Percentiles rank a stretch among this genome's conserved stretches.
These are phyloP conservation scores for Mycena sanguinolenta DNA, from an alignment of 768 basidiomycete genomes.

Conservation along the genomic window DNA sequence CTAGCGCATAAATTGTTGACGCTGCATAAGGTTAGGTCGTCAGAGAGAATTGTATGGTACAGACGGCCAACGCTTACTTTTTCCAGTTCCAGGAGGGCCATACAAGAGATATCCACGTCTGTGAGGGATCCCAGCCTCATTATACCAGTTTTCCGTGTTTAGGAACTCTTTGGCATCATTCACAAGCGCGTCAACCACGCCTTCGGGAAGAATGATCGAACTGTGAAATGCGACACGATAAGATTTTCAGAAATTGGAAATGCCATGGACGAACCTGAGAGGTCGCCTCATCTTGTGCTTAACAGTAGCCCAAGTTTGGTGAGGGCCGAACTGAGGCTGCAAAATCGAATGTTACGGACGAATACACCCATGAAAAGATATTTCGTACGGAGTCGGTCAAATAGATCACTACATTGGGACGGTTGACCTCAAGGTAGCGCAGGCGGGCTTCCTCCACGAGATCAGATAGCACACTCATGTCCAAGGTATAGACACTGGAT, in stretches of 20 bases:
- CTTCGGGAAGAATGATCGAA: slow-evolving; percentile 48
- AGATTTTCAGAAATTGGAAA: no score
- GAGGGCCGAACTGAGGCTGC: slow-evolving; percentile 39
- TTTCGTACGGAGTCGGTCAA: slow-evolving; percentile 47
- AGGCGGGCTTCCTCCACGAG: slow-evolving; percentile 58
- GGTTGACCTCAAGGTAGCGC: slow-evolving; percentile 56
- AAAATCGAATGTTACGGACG: background rate
- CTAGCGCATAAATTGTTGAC: slow-evolving; percentile 44
- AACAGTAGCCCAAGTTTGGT: slow-evolving; percentile 31
- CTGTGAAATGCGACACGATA: background rate
- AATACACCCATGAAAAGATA: background rate
- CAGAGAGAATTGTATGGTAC: slow-evolving; percentile 40
- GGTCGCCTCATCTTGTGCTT: slow-evolving; percentile 45
- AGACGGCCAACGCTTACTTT: slow-evolving; percentile 39
- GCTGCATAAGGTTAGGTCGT: slow-evolving; percentile 24
- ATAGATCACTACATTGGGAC: slow-evolving; percentile 59
- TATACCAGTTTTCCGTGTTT: slow-evolving; percentile 50
- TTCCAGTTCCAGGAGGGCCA: slow-evolving; percentile 53
- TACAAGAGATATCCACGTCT: slow-evolving; percentile 51
- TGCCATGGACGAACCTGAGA: slow-evolving; percentile 21
- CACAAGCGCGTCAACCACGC: slow-evolving; percentile 45
- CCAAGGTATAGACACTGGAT: slow-evolving; percentile 57
- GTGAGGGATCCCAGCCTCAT: slow-evolving; percentile 51
- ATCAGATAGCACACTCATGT: slow-evolving; percentile 55
- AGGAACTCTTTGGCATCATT: slow-evolving; percentile 51